Base-by-base conservation (phyloP, 2,329 filamentous ascomycete genomes). In the Cladosporium sp. region DNA sequence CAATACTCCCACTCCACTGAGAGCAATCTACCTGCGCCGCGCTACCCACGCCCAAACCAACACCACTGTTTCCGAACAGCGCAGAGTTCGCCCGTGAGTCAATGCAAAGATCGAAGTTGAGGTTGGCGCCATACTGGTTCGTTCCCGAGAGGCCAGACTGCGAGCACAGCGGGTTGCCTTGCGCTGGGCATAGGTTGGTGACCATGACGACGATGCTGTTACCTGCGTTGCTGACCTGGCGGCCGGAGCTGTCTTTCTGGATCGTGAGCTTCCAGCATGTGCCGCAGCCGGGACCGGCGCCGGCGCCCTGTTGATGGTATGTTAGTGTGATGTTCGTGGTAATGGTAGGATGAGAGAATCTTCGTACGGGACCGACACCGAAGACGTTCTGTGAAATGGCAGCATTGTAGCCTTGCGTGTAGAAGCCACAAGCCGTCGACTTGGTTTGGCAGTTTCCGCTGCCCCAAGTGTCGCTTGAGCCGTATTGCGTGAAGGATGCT, bases 61-160 rank as follows among this genome's bases (percentile, higher is more conserved):
- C 71, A 10, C 73, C 72, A 30, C 65, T 67, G 51, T 67, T 69
- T 1, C 72, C 74, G 61, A 81, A 80, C 58, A 81, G 69, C 3
- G 78, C 78, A 8, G 59, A 68, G 16, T 70, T 71, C 8, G 79
- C 79, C 14, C 75, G 77, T 13, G 72, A 73, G 64, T 80, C 78
- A 25, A 71, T 75, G 72, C 79, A 80, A 36, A 79, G 71, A 63
- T 80, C 77, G 68, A 80, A 79, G 70, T 80, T 77, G 58, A 79
- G 71, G 49, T 78, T 76, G 8, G 75, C 77, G 5, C 79, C 79
- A 67, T 78, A 78, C 69, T 72, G 75, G 67, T 79, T 79, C 2
- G 75, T 75, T 3, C 71, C 73, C 13, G 63, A 63, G 1, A 78
- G 68, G 4, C 71, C 71, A 13, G 68, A 70, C 71, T 78, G 76